Base-by-base conservation (phyloP, 495 filamentous ascomycete species). In the Penicillium paxilli region DNA sequence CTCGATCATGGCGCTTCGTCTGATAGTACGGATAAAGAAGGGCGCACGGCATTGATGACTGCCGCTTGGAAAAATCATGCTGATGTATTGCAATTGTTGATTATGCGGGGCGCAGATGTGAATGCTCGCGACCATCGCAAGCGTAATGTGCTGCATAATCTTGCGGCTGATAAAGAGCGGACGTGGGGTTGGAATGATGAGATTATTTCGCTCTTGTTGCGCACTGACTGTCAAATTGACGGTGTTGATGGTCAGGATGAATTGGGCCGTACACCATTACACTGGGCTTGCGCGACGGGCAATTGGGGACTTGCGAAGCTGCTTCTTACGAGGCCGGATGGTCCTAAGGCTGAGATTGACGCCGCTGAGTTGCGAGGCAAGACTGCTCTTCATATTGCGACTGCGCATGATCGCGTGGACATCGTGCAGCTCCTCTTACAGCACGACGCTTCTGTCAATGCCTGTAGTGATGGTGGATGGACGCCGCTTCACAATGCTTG, bases 401-500 rank as follows among this genome's bases (percentile, higher is more conserved):
- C 79, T 14, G 75, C 77, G 42, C 72, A 81, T 72, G 64, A 75
- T 6, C 72, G 79, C 20, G 70, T 70, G 16, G 78, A 82, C 52
- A 81, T 86, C 49, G 79, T 87, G 11, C 65, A 71, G 53, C 54
- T 87, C 50, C 68, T 89, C 10, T 63, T 88, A 22, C 52, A 63
- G 16, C 67, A 80, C 55, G 70, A 71, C 8, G 83, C 85, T 5
- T 62, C 80, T 55, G 68, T 85, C 9, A 72, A 80, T 57, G 79
- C 82, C 26, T 68, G 72, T 42, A 85, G 82, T 64, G 83, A 85
- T 59, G 79, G 81, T 28, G 77, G 77, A 8, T 87, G 84, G 84
- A 87, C 83, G 30, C 74, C 85, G 8, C 71, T 87, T 1, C 86
- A 87, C 53, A 83, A 86, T 65, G 84, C 85, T 3, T 82, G 79